These are phyloP conservation scores for Gossypium longicalyx DNA, from an alignment of 345 rosid genomes.

Conservation along the genomic window DNA sequence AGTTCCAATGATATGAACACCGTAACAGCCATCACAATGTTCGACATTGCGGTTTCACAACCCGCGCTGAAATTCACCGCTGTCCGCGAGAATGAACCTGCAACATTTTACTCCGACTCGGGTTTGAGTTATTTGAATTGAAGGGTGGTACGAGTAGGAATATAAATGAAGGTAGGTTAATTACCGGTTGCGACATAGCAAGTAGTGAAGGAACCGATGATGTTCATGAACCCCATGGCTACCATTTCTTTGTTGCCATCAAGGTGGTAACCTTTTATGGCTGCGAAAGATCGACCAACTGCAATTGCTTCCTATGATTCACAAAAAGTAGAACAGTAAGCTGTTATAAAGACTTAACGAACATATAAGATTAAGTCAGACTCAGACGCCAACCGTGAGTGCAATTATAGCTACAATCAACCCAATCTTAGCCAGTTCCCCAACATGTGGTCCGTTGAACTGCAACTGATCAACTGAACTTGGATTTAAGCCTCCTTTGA, in stretches of 20 bases:
- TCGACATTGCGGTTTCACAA: constrained; percentile 74
- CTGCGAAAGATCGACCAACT: constrained; percentile 78
- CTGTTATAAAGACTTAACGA: neutral
- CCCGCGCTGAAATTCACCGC: constrained; percentile 89
- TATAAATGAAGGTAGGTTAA: neutral
- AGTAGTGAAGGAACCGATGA: constrained; percentile 75
- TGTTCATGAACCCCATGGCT: constrained; percentile 75
- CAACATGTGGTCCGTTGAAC: constrained; percentile 50
- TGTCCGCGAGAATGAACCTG: constrained; percentile 89
- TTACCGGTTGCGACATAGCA: constrained; percentile 90
- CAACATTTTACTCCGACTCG: neutral
- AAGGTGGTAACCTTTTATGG: constrained; percentile 69
- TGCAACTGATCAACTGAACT: constrained; percentile 58
- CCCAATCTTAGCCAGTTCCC: constrained; percentile 63
- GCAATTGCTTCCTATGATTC: constrained; percentile 72
- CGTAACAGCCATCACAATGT: constrained; percentile 79
- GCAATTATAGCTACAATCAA: constrained; percentile 61
- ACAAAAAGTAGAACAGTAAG: neutral
- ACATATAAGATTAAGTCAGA: neutral
- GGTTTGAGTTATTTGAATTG: neutral
- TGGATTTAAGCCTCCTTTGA: constrained; percentile 79
- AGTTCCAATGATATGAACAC: constrained; percentile 60
- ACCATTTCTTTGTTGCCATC: constrained; percentile 94
- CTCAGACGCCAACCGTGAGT: constrained; percentile 52
- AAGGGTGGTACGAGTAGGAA: neutral